Evolutionary conservation across 768 basidiomycete genomes (phyloP).

Genomic region (Rhodotorula kratochvilovae): DNA sequence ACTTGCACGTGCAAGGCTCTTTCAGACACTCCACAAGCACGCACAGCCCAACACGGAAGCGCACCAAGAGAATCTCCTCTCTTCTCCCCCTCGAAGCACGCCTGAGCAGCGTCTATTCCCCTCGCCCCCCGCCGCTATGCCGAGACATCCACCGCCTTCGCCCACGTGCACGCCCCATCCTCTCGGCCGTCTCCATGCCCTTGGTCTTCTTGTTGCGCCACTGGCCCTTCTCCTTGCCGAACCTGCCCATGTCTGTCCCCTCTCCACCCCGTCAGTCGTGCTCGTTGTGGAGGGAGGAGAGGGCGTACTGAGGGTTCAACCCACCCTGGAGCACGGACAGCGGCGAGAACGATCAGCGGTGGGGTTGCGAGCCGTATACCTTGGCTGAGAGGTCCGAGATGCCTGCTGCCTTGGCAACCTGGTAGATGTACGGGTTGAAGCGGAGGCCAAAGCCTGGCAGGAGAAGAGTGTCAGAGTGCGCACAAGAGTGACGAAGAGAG

Average conservation of each 20-base stretch:
- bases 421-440: slow-evolving; percentile 81
- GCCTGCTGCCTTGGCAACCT: slow-evolving; percentile 82
- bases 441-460: slow-evolving; percentile 89
- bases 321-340: slow-evolving; percentile 82
- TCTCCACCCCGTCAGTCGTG: too few relatives aligned
- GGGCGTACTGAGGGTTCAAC: slow-evolving; percentile 62
- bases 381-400: slow-evolving; percentile 93
- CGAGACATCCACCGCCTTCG: slow-evolving; percentile 25
- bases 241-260: slow-evolving; percentile 39
- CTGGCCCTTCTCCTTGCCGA: slow-evolving; percentile 32
- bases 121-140: not conserved
- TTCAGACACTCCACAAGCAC: too few relatives aligned
- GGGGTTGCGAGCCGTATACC: slow-evolving; percentile 87
- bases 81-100: too few relatives aligned
- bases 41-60: too few relatives aligned
- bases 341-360: slow-evolving; percentile 78
- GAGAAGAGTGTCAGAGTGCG: too few relatives aligned
- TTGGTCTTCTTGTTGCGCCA: slow-evolving; percentile 39
- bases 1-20: too few relatives aligned
- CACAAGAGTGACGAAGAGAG: slow-evolving; percentile 46
- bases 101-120: not conserved
- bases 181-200: slow-evolving; percentile 37
- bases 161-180: slow-evolving; percentile 25
- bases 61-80: too few relatives aligned
- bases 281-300: too few relatives aligned